Evolutionary conservation across 192 early-diverging fungal genomes (phyloP).

Genomic region (Coemansia sp.): DNA sequence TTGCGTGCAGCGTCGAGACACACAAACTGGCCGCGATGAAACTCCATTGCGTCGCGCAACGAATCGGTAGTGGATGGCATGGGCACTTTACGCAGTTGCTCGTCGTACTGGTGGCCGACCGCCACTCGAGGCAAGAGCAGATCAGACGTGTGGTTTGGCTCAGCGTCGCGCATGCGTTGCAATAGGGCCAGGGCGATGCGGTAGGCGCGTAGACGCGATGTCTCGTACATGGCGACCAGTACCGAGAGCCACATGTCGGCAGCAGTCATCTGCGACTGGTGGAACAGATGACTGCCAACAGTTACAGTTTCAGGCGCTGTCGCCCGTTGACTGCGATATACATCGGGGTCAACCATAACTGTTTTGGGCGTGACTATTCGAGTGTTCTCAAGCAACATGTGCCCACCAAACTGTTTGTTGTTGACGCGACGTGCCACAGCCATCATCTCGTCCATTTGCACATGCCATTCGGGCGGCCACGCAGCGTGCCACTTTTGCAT

Average conservation of each 20-base stretch:
- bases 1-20: constrained; percentile 24
- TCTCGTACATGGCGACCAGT: constrained; percentile 18
- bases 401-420: neutral
- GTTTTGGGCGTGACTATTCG: neutral
- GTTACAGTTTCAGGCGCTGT: neutral
- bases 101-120: neutral
- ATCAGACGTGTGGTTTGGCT: neutral
- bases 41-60: constrained; percentile 16
- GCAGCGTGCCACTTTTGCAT: constrained; percentile 10
- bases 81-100: neutral
- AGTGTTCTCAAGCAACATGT: neutral
- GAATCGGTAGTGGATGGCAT: constrained; percentile 7
- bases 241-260: constrained; percentile 28
- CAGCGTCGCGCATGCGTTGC: neutral
- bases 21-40: constrained; percentile 21
- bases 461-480: constrained; percentile 28
- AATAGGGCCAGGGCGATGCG: constrained; percentile 24
- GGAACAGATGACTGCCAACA: constrained; percentile 22
- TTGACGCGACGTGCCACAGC: neutral
- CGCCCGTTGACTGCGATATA: neutral
- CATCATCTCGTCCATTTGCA: constrained; percentile 15
- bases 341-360: neutral
- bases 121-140: neutral
- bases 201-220: constrained; percentile 25
- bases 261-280: constrained; percentile 5